Conservation (phyloP, 73 alveolate genomes). For the Paramecium sexaurelia region DNA sequence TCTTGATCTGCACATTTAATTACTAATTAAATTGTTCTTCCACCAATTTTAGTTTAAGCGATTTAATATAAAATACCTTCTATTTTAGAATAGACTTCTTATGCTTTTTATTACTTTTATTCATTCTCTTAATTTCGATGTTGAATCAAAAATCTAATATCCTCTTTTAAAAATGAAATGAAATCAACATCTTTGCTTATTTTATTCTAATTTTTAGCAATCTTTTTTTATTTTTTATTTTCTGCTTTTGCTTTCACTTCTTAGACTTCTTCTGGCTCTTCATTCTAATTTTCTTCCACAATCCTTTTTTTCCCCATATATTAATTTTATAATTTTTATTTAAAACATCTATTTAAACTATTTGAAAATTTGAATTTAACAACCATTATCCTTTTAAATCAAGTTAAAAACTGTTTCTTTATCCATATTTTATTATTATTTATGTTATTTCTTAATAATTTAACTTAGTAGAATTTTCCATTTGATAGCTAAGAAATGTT, state of each 20-base stretch:
- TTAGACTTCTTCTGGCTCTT: slow-evolving; percentile 7
- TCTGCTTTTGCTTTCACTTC: background rate
- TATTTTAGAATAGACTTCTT: background rate
- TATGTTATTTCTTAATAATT: background rate
- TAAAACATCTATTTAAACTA: background rate
- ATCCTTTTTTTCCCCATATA: slow-evolving; percentile 50
- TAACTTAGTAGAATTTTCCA: background rate
- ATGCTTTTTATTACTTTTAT: background rate
- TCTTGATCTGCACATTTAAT: slow-evolving; percentile 26
- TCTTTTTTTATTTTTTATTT: background rate
- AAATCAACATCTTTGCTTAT: background rate
- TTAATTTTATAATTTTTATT: slow-evolving; percentile 18
- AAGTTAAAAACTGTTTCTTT: background rate
- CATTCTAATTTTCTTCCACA: background rate
- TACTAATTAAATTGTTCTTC: slow-evolving; percentile 43
- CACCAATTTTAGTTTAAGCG: slow-evolving; percentile 38
- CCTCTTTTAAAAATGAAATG: background rate
- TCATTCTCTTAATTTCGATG: slow-evolving; percentile 24
- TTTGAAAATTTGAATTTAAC: background rate
- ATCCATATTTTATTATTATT: background rate
- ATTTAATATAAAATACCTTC: slow-evolving; percentile 25
- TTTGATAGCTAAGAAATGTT: background rate
- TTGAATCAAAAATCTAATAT: background rate
- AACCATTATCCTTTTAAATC: background rate
- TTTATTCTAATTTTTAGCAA: background rate